Conservation (phyloP, 2,329 filamentous ascomycete species). For the Intubia oerlemansii region DNA sequence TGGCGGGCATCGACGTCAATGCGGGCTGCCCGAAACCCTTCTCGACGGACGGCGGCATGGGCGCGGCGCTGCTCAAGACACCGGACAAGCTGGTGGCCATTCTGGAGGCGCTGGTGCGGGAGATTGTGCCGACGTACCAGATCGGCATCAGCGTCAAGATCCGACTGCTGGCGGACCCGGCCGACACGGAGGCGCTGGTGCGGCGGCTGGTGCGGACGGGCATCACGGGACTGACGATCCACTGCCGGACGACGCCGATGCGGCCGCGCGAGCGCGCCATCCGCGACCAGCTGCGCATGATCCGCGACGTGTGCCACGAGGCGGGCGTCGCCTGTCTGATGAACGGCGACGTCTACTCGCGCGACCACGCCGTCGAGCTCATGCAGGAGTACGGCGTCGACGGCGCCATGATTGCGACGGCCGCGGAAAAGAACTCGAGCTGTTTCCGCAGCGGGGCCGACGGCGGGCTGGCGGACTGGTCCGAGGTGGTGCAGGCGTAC, state of each 20-base stretch:
- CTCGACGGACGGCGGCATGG: constrained; percentile 86
- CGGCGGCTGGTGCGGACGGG: constrained; percentile 62
- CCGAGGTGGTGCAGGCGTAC: constrained; percentile 57
- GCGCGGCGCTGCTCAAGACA: constrained; percentile 67
- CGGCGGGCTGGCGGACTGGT: constrained; percentile 55
- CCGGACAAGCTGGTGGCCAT: constrained; percentile 73
- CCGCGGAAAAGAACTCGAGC: constrained; percentile 78
- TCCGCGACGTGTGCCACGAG: constrained; percentile 58
- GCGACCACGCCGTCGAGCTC: constrained; percentile 50
- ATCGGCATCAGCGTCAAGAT: constrained; percentile 98
- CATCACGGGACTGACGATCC: constrained; percentile 79
- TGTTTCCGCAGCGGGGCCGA: constrained; percentile 53
- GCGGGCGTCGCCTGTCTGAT: constrained; percentile 82
- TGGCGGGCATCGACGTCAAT: constrained; percentile 90
- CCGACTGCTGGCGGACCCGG: constrained; percentile 56
- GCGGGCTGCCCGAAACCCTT: constrained; percentile 97
- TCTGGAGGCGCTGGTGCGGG: constrained; percentile 56
- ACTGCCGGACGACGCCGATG: constrained; percentile 95
- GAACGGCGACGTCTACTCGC: constrained; percentile 74
- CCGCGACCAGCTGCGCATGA: constrained; percentile 65
- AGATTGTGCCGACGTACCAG: constrained; percentile 55
- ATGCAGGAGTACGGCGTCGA: constrained; percentile 68
- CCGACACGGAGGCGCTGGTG: constrained; percentile 59
- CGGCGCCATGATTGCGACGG: constrained; percentile 90
- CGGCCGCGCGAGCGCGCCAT: constrained; percentile 74